Evolutionary conservation across 345 rosid species (phyloP).

Genomic region (Boechera divaricarpa): DNA sequence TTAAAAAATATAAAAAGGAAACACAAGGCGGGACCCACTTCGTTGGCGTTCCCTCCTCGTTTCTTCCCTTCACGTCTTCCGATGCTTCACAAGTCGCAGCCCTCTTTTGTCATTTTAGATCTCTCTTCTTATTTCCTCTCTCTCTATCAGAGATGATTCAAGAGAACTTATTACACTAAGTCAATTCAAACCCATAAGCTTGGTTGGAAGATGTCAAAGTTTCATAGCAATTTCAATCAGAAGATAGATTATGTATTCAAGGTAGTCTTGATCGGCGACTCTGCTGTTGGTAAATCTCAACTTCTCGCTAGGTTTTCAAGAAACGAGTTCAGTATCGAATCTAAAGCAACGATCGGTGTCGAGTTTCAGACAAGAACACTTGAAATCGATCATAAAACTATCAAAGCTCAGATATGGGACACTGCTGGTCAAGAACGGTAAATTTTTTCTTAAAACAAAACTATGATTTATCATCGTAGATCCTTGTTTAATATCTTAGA

Average conservation of each 20-base stretch:
- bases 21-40: not conserved
- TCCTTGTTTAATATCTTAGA: not conserved
- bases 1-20: too few relatives aligned
- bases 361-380: slow-evolving; percentile 71
- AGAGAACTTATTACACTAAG: not conserved
- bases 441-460: not conserved
- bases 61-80: slow-evolving; percentile 2
- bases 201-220: slow-evolving; percentile 46
- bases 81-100: not conserved
- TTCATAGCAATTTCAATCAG: slow-evolving; percentile 54
- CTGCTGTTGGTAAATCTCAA: slow-evolving; percentile 79
- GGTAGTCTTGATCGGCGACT: slow-evolving; percentile 69
- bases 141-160: too few relatives aligned
- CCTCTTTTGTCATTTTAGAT: not conserved
- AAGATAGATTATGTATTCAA: slow-evolving; percentile 75
- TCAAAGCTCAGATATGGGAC: slow-evolving; percentile 85
- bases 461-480: not conserved
- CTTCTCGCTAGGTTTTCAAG: slow-evolving; percentile 71
- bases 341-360: slow-evolving; percentile 77
- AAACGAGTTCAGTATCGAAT: slow-evolving; percentile 64
- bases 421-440: slow-evolving; percentile 86
- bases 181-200: not conserved
- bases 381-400: slow-evolving; percentile 57
- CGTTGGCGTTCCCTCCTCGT: not conserved
- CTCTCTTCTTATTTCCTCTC: not conserved